Percentiles rank a stretch among this genome's conserved stretches.
Conservation (phyloP, 768 basidiomycete genomes). For the Boletus eberwhitei region DNA sequence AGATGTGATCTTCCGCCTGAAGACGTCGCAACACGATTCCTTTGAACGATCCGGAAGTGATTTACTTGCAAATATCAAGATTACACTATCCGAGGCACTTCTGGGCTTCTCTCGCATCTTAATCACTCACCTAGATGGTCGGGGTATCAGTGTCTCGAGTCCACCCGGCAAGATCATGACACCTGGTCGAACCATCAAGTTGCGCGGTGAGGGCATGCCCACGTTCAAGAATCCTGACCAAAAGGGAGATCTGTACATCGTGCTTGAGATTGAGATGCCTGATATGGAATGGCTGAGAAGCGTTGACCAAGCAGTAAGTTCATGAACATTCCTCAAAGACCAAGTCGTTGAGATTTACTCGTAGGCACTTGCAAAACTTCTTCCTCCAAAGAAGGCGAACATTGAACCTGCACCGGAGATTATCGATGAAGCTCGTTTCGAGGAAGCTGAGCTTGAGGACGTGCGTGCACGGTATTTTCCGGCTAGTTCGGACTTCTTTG, state of each 20-base stretch:
- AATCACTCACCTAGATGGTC: conserved; percentile 88
- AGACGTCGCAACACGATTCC: conserved; percentile 62
- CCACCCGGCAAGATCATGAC: conserved; percentile 76
- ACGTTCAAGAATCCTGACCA: conserved; percentile 57
- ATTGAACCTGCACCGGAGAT: conserved; percentile 68
- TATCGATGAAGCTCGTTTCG: conserved; percentile 68
- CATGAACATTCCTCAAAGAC: background rate
- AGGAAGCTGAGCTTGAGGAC: conserved; percentile 76
- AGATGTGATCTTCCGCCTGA: conserved; percentile 85
- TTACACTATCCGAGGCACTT: conserved; percentile 91
- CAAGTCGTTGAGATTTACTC: conserved; percentile 5
- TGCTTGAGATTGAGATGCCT: conserved; percentile 89
- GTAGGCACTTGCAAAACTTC: conserved; percentile 60
- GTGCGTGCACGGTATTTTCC: conserved; percentile 79
- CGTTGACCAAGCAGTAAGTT: conserved; percentile 55
- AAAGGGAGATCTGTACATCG: conserved; percentile 80
- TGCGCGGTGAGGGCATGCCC: conserved; percentile 92
- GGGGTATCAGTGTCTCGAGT: conserved; percentile 77
- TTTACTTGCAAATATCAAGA: conserved; percentile 72
- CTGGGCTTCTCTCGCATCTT: conserved; percentile 93
- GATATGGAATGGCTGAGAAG: conserved; percentile 68
- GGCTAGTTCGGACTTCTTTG: conserved; percentile 75
- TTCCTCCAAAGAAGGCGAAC: conserved; percentile 76
- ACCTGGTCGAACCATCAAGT: conserved; percentile 65
- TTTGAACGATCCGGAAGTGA: conserved; percentile 85